Conservation (phyloP, 176 grass and related monocot species). For the Hordeum vulgare region MorexV3_pseudomolecules_assembly NC_058523.1:505421387-505421886, state of each 20-base stretch:
- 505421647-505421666: constrained; percentile 16
- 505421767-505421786: too few relatives aligned
- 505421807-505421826: too few relatives aligned
- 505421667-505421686: background rate
- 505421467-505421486: constrained; percentile 31
- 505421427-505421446: background rate
- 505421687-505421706: background rate
- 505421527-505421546: constrained; percentile 42
- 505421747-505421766: background rate
- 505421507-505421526: constrained; percentile 57
- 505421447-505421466: background rate
- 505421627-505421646: constrained; percentile 19
- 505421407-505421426: background rate
- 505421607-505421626: constrained; percentile 12
- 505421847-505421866: too few relatives aligned
- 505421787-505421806: too few relatives aligned
- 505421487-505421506: constrained; percentile 41
- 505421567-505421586: constrained; percentile 29
- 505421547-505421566: constrained; percentile 25
- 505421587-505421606: constrained; percentile 30
- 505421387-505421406: background rate
- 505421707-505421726: background rate
- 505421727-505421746: background rate
- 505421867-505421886: too few relatives aligned
- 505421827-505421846: too few relatives aligned